Base-by-base conservation (phyloP, 768 basidiomycete genomes). In the Podaxis pistillaris region DNA sequence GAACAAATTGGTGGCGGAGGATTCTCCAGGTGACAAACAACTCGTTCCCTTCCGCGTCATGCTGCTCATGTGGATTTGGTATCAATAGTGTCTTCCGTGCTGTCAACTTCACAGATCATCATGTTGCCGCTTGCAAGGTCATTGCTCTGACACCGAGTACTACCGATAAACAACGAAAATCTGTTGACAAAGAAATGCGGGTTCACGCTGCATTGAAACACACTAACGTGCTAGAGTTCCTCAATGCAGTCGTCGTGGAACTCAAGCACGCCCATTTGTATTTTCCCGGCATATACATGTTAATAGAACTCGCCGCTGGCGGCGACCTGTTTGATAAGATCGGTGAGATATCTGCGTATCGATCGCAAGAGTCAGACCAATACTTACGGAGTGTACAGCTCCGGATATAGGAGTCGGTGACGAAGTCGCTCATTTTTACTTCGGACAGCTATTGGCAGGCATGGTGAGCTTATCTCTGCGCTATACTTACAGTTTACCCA, bases 301-400 rank as follows among this genome's bases (percentile, higher is more conserved):
- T 98, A 19, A 76, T 99, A 69, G 97, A 98, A 72, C 78, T 96
- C 37, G 97, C 96, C 0, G 87, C 87, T 1, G 96, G 95, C 22
- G 97, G 97, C 0, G 97, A 98, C 74, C 76, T 99, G 36, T 99
- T 99, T 73, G 97, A 99, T 75, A 99, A 98, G 79, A 99, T 99
- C 56, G 92, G 96, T 96, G 69, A 47, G 90, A 66, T 12, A 24
- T 28, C 11, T 50, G 19, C 24, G 17, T 24, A 60, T 44, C 47
- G 19, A 36, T 24, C 19, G 49, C 9, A 50, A 62, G 57, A 36
- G 19, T 19, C 22, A 22, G 54, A 26, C 56, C 51, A 4, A 13
- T 58, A 36, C 44, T 24, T 33, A 49, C 56, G 40, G 41, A 60
- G 22, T 62, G 19, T 55, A 15, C 67, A 98, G 97, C 89, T 2